phyloP scores from a whole-genome alignment of 1,284 basidiomycete species.

The Abortiporus biennis region DNA sequence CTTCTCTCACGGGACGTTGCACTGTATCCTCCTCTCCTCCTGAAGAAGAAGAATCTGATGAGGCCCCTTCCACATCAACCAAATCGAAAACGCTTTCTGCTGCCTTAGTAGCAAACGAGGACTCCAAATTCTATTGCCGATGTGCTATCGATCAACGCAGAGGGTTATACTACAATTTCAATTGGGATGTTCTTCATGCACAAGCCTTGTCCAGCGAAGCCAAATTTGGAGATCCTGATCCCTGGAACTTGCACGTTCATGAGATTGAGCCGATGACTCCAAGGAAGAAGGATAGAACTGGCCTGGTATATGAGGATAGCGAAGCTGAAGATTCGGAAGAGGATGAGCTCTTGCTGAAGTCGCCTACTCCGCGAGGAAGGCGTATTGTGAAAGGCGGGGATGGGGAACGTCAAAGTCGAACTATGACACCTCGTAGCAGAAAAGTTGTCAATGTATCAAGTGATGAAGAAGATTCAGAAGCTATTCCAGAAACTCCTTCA shows the following conservation, averaged over 20 bases:
- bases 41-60: not conserved
- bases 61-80: too few species aligned
- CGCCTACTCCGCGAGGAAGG: too few species aligned
- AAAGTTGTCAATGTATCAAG: too few species aligned
- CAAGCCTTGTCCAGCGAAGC: slow-evolving; percentile 30
- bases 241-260: not conserved
- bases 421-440: too few species aligned
- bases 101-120: not conserved
- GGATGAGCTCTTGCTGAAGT: not conserved
- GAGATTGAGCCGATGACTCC: not conserved
- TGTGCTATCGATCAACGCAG: slow-evolving; percentile 51
- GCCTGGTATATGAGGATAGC: slow-evolving; percentile 5
- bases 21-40: slow-evolving; percentile 27
- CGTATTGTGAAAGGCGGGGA: too few species aligned
- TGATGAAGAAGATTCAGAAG: too few species aligned
- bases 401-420: too few species aligned
- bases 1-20: slow-evolving; percentile 46
- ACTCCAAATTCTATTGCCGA: slow-evolving; percentile 40
- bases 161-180: slow-evolving; percentile 56
- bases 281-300: not conserved
- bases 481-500: too few species aligned
- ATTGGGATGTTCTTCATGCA: slow-evolving; percentile 46
- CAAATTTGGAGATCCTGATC: slow-evolving; percentile 6
- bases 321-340: slow-evolving; percentile 4
- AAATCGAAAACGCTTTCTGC: not conserved